A percentile compares a stretch with the other conserved stretches of the same genome.
phyloP scores from a whole-genome alignment of 202 grass and related monocot species.

The Hordeum pubiflorum region DNA sequence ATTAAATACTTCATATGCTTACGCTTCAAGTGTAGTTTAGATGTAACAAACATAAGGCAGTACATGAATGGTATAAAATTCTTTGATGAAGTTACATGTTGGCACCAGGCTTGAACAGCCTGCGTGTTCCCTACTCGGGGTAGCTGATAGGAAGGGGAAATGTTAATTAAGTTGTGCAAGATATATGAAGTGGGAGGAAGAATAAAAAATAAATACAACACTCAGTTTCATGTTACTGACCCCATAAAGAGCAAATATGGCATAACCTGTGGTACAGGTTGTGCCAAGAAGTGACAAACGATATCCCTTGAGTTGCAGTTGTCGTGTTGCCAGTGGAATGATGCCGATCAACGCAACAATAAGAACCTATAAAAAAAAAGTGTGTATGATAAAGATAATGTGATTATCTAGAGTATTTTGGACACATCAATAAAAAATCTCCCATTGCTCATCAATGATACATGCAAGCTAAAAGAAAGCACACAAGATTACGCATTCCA shows the following conservation, averaged over 20 bases:
- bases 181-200: not conserved
- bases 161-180: conserved; percentile 24
- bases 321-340: conserved; percentile 62
- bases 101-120: conserved; percentile 58
- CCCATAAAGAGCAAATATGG: conserved; percentile 64
- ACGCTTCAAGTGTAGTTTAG: conserved; percentile 83
- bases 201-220: conserved; percentile 10
- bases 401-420: not conserved
- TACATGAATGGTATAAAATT: conserved; percentile 91
- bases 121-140: conserved; percentile 66
- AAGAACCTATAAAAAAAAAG: conserved; percentile 51
- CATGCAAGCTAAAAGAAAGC: not conserved
- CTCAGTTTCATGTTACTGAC: conserved; percentile 41
- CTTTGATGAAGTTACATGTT: conserved; percentile 66
- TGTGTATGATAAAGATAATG: conserved; percentile 2
- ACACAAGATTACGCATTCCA: not conserved
- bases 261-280: conserved; percentile 61
- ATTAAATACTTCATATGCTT: conserved; percentile 31
- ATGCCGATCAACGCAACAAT: conserved; percentile 76
- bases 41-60: conserved; percentile 80
- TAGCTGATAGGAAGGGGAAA: conserved; percentile 46
- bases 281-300: conserved; percentile 86
- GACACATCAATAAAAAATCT: not conserved
- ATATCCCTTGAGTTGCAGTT: conserved; percentile 68
- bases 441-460: not conserved